Conservation (phyloP, 306 rosid species). For the Canavalia ensiformis region DNA sequence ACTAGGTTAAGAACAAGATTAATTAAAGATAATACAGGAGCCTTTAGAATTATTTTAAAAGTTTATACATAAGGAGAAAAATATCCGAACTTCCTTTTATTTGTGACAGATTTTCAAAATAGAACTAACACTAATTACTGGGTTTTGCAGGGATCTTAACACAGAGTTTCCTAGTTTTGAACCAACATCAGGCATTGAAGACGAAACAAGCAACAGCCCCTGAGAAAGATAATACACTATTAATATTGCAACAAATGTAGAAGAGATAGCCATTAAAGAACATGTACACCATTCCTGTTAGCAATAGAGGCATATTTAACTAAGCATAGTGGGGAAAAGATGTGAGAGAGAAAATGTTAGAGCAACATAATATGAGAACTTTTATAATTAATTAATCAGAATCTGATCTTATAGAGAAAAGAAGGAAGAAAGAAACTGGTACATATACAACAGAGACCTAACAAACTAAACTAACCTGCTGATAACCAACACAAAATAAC, state of each 20-base stretch:
- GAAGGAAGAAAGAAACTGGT: no score
- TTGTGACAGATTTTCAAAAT: neutral
- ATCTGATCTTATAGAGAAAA: no score
- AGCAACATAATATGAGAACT: no score
- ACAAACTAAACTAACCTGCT: no score
- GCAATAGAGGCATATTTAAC: neutral
- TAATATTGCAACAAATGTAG: neutral
- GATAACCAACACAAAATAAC: no score
- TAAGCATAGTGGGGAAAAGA: no score
- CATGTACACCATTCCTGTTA: neutral
- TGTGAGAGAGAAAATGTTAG: no score
- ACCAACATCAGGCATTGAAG: slow-evolving; percentile 40
- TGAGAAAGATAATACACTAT: slow-evolving; percentile 7
- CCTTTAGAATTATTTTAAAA: neutral
- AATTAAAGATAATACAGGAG: neutral
- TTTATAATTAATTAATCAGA: no score
- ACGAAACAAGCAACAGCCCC: slow-evolving; percentile 13
- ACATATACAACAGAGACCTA: no score
- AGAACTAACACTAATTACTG: neutral
- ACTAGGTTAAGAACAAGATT: neutral
- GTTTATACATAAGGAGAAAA: neutral
- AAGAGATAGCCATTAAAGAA: neutral
- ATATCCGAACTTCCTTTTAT: neutral
- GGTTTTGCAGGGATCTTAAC: slow-evolving; percentile 60
- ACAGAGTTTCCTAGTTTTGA: slow-evolving; percentile 51